Percentiles rank a stretch among this genome's conserved stretches.
phyloP scores from a whole-genome alignment of 805 yeast genomes.

The Candida sakaeoensis region DNA sequence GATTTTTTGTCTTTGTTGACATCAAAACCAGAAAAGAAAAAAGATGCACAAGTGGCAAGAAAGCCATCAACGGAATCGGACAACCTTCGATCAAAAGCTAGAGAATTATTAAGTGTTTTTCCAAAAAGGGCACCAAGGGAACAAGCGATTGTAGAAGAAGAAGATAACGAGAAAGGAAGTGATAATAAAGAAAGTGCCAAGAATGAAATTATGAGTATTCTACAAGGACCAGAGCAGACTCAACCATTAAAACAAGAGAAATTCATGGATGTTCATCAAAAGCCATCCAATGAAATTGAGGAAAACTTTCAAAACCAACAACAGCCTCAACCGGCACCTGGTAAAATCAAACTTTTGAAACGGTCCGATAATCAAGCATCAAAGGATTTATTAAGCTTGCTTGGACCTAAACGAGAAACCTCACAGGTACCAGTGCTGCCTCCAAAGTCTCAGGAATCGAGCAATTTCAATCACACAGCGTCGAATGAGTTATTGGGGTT shows the following conservation, averaged over 20 bases:
- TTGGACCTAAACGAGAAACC: slow-evolving; percentile 9
- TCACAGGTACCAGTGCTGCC: not conserved
- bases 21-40: slow-evolving; percentile 14
- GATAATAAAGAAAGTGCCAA: not conserved
- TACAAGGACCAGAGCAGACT: not conserved
- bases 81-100: slow-evolving; percentile 29
- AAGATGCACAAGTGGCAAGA: not conserved
- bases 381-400: slow-evolving; percentile 13
- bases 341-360: slow-evolving; percentile 26
- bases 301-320: slow-evolving; percentile 10
- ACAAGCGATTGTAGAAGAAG: slow-evolving; percentile 3
- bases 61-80: slow-evolving; percentile 15
- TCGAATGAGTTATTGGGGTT: slow-evolving; percentile 3
- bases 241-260: not conserved
- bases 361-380: slow-evolving; percentile 14
- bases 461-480: not conserved
- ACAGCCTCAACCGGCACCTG: slow-evolving; percentile 8
- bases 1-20: slow-evolving; percentile 44
- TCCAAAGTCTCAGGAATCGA: not conserved
- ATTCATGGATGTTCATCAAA: slow-evolving; percentile 4
- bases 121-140: slow-evolving; percentile 13
- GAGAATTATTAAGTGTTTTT: slow-evolving; percentile 26
- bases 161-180: not conserved
- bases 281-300: slow-evolving; percentile 25
- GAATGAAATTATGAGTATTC: not conserved